phyloP scores from a whole-genome alignment of 78 protist genomes.

The Pigoraptor vietnamica region DNA sequence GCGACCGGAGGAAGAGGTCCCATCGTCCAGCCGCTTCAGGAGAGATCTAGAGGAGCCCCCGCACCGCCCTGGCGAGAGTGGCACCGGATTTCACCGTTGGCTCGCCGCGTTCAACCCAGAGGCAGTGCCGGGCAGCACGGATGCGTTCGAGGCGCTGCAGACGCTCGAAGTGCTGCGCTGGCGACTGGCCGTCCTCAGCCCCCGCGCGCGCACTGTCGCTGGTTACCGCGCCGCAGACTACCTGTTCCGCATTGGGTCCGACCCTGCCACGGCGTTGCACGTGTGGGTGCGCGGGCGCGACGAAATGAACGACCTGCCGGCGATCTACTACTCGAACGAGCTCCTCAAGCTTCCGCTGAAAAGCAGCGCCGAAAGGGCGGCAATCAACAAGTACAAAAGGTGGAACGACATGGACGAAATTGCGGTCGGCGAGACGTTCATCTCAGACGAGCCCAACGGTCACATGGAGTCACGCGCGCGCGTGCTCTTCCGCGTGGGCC shows the following conservation, averaged over 20 bases:
- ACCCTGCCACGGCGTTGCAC: not conserved
- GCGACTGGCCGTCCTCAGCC: not conserved
- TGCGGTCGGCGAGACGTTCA: not conserved
- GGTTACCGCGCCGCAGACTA: not conserved
- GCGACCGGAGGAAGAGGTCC: not conserved
- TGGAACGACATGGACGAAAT: not conserved
- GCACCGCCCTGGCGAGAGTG: not conserved
- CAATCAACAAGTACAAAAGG: not conserved
- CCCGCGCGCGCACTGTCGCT: not conserved
- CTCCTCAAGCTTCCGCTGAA: not conserved
- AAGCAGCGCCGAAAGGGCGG: not conserved
- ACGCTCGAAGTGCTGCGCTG: not conserved
- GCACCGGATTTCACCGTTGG: not conserved
- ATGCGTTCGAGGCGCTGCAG: not conserved
- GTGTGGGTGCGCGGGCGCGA: not conserved
- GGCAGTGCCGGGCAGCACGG: not conserved
- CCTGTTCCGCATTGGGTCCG: not conserved
- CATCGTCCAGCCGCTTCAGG: no score
- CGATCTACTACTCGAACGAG: not conserved
- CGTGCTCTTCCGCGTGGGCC: not conserved
- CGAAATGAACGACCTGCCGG: not conserved
- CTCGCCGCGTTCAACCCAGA: not conserved
- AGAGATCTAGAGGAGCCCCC: not conserved
- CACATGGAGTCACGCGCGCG: not conserved
- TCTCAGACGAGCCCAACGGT: not conserved